These are phyloP conservation scores for Takakia lepidozioides DNA, from an alignment of 225 moss, liverwort and hornwort species.

Conservation along the genomic window DNA sequence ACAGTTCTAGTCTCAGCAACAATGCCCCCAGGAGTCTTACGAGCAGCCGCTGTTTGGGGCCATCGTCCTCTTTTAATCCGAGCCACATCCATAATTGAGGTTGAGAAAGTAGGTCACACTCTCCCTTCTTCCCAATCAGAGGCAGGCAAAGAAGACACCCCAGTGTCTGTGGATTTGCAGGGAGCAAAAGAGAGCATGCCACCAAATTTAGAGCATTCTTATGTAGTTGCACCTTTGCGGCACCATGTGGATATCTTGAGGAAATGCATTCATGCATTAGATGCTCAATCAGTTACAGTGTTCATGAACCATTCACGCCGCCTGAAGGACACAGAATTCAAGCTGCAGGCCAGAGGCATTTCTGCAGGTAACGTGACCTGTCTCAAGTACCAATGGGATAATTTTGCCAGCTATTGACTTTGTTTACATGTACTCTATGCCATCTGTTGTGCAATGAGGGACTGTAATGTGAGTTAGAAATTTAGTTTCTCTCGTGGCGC, in stretches of 20 bases:
- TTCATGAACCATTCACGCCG: slow-evolving; percentile 89
- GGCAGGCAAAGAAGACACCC: slow-evolving; percentile 17
- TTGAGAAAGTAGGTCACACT: slow-evolving; percentile 39
- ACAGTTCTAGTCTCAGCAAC: slow-evolving; percentile 95
- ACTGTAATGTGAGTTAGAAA: too few relatives aligned
- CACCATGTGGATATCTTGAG: slow-evolving; percentile 86
- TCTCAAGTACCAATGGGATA: too few relatives aligned
- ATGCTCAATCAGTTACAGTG: slow-evolving; percentile 77
- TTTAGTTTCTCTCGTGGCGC: too few relatives aligned
- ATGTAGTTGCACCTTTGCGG: slow-evolving; percentile 67
- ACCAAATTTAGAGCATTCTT: slow-evolving; percentile 85
- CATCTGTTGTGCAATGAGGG: too few relatives aligned
- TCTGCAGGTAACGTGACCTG: slow-evolving; percentile 50
- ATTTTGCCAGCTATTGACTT: too few relatives aligned
- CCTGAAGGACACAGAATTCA: slow-evolving; percentile 87
- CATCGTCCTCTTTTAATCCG: slow-evolving; percentile 80
- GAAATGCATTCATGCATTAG: slow-evolving; percentile 75
- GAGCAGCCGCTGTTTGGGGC: slow-evolving; percentile 92
- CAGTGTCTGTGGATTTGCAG: slow-evolving; percentile 44
- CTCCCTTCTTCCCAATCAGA: slow-evolving; percentile 17
- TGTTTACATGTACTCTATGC: too few relatives aligned
- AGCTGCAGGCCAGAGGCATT: slow-evolving; percentile 84
- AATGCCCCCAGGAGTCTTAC: slow-evolving; percentile 87
- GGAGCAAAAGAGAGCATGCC: slow-evolving; percentile 83
- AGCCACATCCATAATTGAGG: slow-evolving; percentile 76